Evolutionary conservation across 2,329 filamentous ascomycete genomes (phyloP).

Genomic region (Venturia nashicola): DNA sequence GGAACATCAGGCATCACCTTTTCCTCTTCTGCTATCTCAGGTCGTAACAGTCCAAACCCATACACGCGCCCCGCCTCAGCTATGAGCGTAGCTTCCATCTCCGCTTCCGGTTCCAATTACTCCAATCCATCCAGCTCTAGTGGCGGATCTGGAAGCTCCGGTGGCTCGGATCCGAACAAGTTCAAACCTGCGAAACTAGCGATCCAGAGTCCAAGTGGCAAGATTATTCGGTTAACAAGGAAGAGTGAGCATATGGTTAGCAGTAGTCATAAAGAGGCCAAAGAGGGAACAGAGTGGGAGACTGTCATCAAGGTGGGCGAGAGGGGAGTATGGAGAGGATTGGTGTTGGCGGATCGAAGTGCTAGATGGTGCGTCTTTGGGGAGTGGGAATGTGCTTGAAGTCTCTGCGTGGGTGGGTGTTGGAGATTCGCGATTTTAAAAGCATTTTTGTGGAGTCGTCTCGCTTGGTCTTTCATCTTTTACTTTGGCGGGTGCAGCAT

Average conservation of each 20-base stretch:
- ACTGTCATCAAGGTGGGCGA: conserved; percentile 86
- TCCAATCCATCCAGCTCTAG: conserved; percentile 36
- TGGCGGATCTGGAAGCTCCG: conserved; percentile 27
- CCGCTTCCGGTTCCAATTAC: conserved; percentile 38
- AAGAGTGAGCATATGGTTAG: conserved; percentile 56
- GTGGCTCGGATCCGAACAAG: conserved; percentile 35
- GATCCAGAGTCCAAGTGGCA: conserved; percentile 86
- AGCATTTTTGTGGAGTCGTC: neutral
- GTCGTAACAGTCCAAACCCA: conserved; percentile 38
- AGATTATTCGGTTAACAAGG: conserved; percentile 78
- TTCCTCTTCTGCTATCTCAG: conserved; percentile 17
- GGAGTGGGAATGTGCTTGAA: conserved; percentile 59
- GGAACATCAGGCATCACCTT: conserved; percentile 18
- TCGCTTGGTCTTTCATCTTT: neutral
- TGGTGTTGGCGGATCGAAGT: conserved; percentile 72
- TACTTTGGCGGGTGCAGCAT: neutral
- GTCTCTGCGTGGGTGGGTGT: neutral
- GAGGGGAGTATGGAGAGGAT: conserved; percentile 64
- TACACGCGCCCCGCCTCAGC: conserved; percentile 44
- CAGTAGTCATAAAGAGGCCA: conserved; percentile 41
- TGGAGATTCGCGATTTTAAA: neutral
- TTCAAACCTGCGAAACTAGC: conserved; percentile 87
- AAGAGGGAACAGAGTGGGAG: conserved; percentile 70
- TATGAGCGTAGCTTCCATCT: conserved; percentile 48
- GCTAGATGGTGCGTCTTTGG: conserved; percentile 88